A percentile compares a stretch with the other conserved stretches of the same genome.
These are phyloP conservation scores for Naganishia friedmannii DNA, from an alignment of 768 basidiomycete genomes.

Conservation along the genomic window DNA sequence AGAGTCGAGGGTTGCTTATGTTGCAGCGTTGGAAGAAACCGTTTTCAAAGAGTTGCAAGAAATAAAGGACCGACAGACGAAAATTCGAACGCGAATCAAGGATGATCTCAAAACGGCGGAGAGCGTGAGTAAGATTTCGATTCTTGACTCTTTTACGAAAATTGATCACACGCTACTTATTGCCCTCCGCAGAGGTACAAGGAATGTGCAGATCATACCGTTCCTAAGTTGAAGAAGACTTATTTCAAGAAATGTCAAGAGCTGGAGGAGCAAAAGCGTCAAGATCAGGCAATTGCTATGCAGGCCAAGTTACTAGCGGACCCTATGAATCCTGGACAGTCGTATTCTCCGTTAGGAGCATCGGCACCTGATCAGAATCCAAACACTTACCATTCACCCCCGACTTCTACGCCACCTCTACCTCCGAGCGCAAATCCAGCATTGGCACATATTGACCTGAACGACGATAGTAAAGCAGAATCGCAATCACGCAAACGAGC, in stretches of 20 bases:
- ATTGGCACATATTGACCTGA: constrained; percentile 19
- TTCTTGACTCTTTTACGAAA: no score
- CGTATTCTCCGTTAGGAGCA: constrained; percentile 22
- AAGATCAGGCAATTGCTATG: constrained; percentile 48
- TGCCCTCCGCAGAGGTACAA: constrained; percentile 59
- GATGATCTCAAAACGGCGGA: constrained; percentile 81
- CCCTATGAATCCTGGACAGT: constrained; percentile 27
- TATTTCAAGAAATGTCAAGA: constrained; percentile 84
- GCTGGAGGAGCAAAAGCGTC: constrained; percentile 60
- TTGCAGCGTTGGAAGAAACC: constrained; percentile 66
- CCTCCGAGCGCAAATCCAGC: constrained; percentile 38
- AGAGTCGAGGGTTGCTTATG: constrained; percentile 75
- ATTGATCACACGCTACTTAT: background rate
- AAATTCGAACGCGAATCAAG: constrained; percentile 85
- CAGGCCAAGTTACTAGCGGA: constrained; percentile 47
- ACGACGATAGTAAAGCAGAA: constrained; percentile 5
- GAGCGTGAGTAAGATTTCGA: constrained; percentile 42
- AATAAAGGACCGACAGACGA: constrained; percentile 82
- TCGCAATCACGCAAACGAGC: constrained; percentile 70
- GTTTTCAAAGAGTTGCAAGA: constrained; percentile 67
- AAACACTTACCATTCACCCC: constrained; percentile 35
- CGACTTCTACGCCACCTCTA: constrained; percentile 28
- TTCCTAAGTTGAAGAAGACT: constrained; percentile 73
- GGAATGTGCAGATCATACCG: constrained; percentile 73
- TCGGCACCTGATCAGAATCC: constrained; percentile 7